Evolutionary conservation across 176 grass and related monocot species (phyloP), one percentile per base, ranked within the genome.

Genomic region (Ampelocalamus luodianensis): DNA sequence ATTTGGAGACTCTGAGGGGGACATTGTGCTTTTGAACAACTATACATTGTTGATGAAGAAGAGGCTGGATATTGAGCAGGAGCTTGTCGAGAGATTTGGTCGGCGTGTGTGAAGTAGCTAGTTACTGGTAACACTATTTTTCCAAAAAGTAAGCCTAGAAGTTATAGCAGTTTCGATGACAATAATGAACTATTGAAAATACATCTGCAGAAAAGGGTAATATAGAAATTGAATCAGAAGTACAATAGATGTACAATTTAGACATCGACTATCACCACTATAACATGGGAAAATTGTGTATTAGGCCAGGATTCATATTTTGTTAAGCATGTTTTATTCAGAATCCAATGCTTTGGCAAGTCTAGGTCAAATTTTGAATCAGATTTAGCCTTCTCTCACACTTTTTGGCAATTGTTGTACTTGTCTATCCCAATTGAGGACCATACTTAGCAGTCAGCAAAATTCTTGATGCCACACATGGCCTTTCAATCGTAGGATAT

Each of bases 51-150:
- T 94, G 32, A 46, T 83, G 56, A 86, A 80, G 49, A 92, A 85
- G 74, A 94, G 85, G 49, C 55, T 94, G 73, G 66, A 90, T 44
- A 88, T 94, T 15, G 90, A 94, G 69, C 56, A 88, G 71, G 56
- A 78, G n/a, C 87, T 92, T 36, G 75, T 92, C 0, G 63, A 67
- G 46, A 92, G 76, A 24, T 79, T 83, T 26, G 85, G 68, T 27
- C 77, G 32, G 24, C 13, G 0, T 73, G 24, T 45, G 6, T 72
- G 56, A 79, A 79, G 54, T 38, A 26, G 22, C 7, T 79, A 40
- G 8, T 40, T 38, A 1, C 40, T n/a, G 49, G 24, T 4, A 83
- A 45, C n/a, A 49, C 13, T 49, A 15, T 43, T 76, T 10, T 11
- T 51, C 27, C 44, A 29, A 55, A n/a, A 46, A 13, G 6, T 42